Evolutionary conservation across 352 stramenopile genomes (phyloP).

Genomic region (Thalassiosira allenii): DNA sequence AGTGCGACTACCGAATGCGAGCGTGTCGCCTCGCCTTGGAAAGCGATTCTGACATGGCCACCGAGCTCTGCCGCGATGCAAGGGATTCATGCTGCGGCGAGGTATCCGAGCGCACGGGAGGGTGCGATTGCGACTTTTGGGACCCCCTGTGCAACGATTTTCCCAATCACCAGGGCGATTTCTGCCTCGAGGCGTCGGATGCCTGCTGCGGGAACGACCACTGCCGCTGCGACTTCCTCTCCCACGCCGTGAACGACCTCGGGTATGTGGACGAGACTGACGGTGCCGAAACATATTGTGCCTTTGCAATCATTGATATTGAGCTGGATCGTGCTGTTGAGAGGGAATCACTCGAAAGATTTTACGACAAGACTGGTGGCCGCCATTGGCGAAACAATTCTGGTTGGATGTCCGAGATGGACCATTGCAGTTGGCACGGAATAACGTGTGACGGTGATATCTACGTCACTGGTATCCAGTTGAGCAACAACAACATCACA

Average conservation of each 20-base stretch:
- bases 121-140: slow-evolving; percentile 1
- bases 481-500: slow-evolving; percentile 42
- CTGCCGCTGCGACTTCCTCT: not conserved
- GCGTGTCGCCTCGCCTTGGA: not conserved
- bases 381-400: slow-evolving; percentile 36
- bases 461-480: slow-evolving; percentile 23
- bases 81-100: not conserved
- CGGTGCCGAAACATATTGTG: not conserved
- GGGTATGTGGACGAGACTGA: not conserved
- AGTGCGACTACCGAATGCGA: not conserved
- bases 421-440: slow-evolving; percentile 41
- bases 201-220: not conserved
- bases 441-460: slow-evolving; percentile 32
- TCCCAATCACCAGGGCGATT: not conserved
- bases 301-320: not conserved
- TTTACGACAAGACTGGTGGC: slow-evolving; percentile 31
- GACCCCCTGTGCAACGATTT: not conserved
- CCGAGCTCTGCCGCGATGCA: not conserved
- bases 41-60: not conserved
- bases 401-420: slow-evolving; percentile 23
- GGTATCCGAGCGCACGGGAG: not conserved
- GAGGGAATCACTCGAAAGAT: not conserved
- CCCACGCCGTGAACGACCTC: not conserved
- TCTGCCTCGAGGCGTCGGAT: not conserved
- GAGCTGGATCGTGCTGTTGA: not conserved